Conservation (phyloP, 345 rosid species). For the Eucalyptus polyanthemos region DNA sequence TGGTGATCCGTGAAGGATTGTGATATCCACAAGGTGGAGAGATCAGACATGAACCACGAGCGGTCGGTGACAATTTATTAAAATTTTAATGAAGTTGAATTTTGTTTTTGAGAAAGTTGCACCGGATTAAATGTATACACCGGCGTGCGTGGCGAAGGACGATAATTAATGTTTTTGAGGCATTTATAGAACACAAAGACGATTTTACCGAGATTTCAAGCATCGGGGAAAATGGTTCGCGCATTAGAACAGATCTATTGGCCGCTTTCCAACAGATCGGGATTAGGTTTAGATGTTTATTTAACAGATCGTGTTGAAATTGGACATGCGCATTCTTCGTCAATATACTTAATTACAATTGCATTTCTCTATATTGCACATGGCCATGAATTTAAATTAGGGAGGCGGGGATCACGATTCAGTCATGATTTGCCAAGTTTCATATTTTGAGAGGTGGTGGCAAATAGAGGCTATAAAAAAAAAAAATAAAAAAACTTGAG, state of each 20-base stretch:
- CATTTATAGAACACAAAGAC: background rate
- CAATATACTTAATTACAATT: background rate
- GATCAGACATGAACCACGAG: background rate
- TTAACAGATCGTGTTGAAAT: background rate
- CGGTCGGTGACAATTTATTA: background rate
- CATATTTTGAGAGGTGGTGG: background rate
- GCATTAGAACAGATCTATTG: background rate
- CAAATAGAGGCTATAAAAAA: background rate
- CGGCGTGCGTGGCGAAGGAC: background rate
- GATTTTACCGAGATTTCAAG: background rate
- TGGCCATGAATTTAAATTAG: background rate
- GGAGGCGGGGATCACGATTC: background rate
- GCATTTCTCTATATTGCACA: background rate
- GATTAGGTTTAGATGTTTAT: background rate
- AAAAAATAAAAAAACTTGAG: accelerated
- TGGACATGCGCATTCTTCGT: background rate
- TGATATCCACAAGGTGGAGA: background rate
- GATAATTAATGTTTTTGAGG: background rate
- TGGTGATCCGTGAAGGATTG: background rate
- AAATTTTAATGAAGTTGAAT: background rate
- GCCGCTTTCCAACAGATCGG: background rate
- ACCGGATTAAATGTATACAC: background rate
- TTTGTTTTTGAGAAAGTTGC: background rate
- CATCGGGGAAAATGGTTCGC: background rate
- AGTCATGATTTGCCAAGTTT: background rate